Evolutionary conservation across 768 basidiomycete genomes (phyloP), one percentile per base, ranked within the genome.

Genomic region (Leccinum rimulosum): DNA sequence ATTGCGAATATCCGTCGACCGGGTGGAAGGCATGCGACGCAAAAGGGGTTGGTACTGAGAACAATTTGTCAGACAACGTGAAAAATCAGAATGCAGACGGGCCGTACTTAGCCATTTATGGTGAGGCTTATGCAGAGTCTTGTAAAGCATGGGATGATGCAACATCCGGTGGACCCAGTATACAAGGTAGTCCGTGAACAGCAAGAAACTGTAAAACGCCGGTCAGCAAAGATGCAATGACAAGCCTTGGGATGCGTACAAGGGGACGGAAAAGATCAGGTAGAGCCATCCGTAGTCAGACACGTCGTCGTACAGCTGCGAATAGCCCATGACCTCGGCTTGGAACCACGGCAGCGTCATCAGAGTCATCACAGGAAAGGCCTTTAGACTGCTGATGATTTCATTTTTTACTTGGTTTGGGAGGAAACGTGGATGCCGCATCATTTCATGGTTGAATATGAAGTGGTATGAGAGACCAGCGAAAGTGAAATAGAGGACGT

Each of bases 21-120:
- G 93, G 93, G 74, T 99, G 94, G 85, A 99, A 99, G 0, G 97
- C 97, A 70, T 98, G 91, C 25, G 96, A 96, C 33, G 97, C 92
- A 68, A 93, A 99, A 0, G 97, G 97, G 0, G 97, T 97, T 5
- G 97, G 95, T 60, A 99, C 95, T 97, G 57, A 68, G 1, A 19
- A 52, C 50, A 15, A 54, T 8, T 33, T 14, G 64, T 70, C 19
- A 65, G 9, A n/a, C 30, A 19, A 12, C 15, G 43, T 6, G 55
- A 10, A 49, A 61, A 17, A 8, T 4, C 4, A 31, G n/a, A 49
- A 22, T 47, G 17, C 14, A 10, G 27, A 27, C 2, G 3, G 31
- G 33, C 55, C 94, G 57, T 73, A 96, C 95, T 85, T 63, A 98
- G 79, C 97, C 97, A 99, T 75, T 92, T 95, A 82, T 99, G 97